These are phyloP conservation scores for Apophysomyces elegans DNA, from an alignment of 371 early-diverging fungal species.

Conservation along the genomic window DNA sequence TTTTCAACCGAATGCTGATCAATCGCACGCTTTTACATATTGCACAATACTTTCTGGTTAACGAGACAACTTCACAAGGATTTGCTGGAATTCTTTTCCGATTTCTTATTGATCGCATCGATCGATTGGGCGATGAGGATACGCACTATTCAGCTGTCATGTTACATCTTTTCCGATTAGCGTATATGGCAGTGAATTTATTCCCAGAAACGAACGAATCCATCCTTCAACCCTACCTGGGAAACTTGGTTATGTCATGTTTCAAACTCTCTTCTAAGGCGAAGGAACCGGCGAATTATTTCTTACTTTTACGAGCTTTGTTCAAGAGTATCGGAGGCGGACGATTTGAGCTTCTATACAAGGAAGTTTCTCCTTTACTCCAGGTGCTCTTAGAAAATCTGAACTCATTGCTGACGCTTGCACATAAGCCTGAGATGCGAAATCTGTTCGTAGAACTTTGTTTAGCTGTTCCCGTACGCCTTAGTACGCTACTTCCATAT, in stretches of 20 bases:
- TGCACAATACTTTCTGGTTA: conserved; percentile 89
- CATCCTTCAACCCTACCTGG: conserved; percentile 90
- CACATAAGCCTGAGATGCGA: conserved; percentile 83
- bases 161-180: conserved; percentile 90
- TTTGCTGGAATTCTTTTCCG: conserved; percentile 82
- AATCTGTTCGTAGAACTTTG: conserved; percentile 91
- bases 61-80: conserved; percentile 74
- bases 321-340: conserved; percentile 85
- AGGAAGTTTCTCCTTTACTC: conserved; percentile 92
- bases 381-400: conserved; percentile 90
- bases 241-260: conserved; percentile 86
- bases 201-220: conserved; percentile 93
- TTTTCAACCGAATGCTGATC: conserved; percentile 83
- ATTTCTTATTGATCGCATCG: conserved; percentile 83
- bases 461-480: conserved; percentile 95
- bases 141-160: conserved; percentile 77
- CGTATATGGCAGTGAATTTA: conserved; percentile 92
- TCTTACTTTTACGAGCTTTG: conserved; percentile 87
- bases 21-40: conserved; percentile 84
- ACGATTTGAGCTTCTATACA: conserved; percentile 68
- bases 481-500: conserved; percentile 94
- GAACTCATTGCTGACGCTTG: conserved; percentile 80
- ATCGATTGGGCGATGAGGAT: conserved; percentile 82
- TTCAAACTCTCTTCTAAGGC: conserved; percentile 85
- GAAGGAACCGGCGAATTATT: conserved; percentile 90